Base-by-base conservation (phyloP, 2,329 filamentous ascomycete genomes). In the Aureobasidium melanogenum region DNA sequence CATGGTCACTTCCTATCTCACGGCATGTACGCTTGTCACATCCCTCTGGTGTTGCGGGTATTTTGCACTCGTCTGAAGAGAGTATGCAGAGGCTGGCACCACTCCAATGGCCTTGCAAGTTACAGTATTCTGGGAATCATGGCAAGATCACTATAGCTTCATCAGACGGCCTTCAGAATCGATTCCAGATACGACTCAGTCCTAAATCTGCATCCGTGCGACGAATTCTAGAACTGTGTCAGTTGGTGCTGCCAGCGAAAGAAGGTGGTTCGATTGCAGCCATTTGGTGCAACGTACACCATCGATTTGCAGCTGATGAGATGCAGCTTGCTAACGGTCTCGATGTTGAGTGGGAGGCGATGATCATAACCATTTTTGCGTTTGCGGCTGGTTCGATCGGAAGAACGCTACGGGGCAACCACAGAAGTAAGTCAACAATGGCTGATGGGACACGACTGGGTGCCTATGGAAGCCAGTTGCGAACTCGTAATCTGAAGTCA, bases 271-370 rank as follows among this genome's bases (percentile, higher is more conserved):
- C 56, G 5, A 54, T 72, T 10, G 64, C 64, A 3, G 63, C 63
- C 28, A 62, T 67, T 2, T 74, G 71, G 71, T 72, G 69, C 62
- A 62, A 52, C 55, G 60, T 62, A 38, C 43, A 60, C 52, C 17
- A 52, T 46, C 43, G 38, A 10, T 47, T 64, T 14, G 24, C 26
- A n/a, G 19, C 24, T 9, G 52, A 58, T 22, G 41, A 61, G 17
- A 12, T 44, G 15, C 41, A 46, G 7, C 26, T 36, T 10, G 36
- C 28, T 14, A 39, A 28, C 28, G 54, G 30, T 19, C 36, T 50
- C 8, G 34, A 46, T 34, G 24, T 63, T 6, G 63, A 64, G 22
- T 54, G 60, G 32, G 61, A 64, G 22, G 63, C 61, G 8, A 36
- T 64, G 30, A 48, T 63, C 24, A 50, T 64, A 32, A 34, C 60